Conservation (phyloP, 2,329 filamentous ascomycete genomes). For the Beauveria pseudobassiana region DNA sequence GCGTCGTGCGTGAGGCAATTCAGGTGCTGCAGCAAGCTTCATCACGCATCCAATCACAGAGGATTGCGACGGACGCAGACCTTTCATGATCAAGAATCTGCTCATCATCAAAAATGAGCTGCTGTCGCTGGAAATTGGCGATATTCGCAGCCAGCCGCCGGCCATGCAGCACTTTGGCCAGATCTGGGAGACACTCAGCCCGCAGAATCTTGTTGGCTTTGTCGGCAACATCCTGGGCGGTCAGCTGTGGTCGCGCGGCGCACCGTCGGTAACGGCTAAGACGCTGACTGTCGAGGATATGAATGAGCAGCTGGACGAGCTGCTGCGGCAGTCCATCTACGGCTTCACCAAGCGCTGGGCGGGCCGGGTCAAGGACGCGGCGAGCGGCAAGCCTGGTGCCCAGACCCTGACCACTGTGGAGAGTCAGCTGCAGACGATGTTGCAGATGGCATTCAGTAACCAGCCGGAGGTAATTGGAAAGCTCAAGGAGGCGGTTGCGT, state of each 20-base stretch:
- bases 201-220: slow-evolving; percentile 50
- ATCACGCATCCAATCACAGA: slow-evolving; percentile 57
- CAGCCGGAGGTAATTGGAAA: slow-evolving; percentile 53
- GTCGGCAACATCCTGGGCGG: slow-evolving; percentile 51
- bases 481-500: slow-evolving; percentile 53
- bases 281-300: slow-evolving; percentile 47
- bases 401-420: slow-evolving; percentile 46
- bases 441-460: slow-evolving; percentile 51
- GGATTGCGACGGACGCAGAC: slow-evolving; percentile 61
- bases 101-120: slow-evolving; percentile 94
- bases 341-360: slow-evolving; percentile 56
- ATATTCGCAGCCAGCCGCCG: slow-evolving; percentile 43
- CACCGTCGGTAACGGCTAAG: slow-evolving; percentile 28
- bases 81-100: slow-evolving; percentile 94
- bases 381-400: slow-evolving; percentile 38
- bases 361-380: slow-evolving; percentile 41
- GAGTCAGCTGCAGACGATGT: slow-evolving; percentile 46
- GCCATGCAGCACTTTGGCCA: slow-evolving; percentile 55
- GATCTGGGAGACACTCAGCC: slow-evolving; percentile 57
- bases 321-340: slow-evolving; percentile 55
- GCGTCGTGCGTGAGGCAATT: slow-evolving; percentile 85
- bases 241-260: slow-evolving; percentile 38
- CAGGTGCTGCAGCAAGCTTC: slow-evolving; percentile 73
- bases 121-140: slow-evolving; percentile 87
- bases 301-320: slow-evolving; percentile 56